A percentile compares a stretch with the other conserved stretches of the same genome.
Evolutionary conservation across 1,284 basidiomycete species (phyloP).

Genomic region (Melanopsichium pennsylvanicum): DNA sequence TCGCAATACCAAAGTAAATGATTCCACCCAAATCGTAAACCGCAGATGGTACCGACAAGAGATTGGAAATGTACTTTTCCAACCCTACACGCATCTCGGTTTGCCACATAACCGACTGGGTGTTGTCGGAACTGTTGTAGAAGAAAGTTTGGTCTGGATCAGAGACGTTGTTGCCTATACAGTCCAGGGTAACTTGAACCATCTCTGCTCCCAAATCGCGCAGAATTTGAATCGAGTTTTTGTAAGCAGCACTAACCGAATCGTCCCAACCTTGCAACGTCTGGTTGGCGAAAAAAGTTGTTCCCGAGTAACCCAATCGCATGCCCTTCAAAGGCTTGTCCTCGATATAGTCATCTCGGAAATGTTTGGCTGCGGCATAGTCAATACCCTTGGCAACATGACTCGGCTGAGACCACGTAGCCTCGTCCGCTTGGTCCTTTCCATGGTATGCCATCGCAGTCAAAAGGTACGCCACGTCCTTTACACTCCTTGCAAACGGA

Average conservation of each 20-base stretch:
- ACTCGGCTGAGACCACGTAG: constrained; percentile 25
- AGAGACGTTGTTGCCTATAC: constrained; percentile 17
- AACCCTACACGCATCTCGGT: constrained; percentile 34
- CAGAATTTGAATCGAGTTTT: constrained; percentile 10
- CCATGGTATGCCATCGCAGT: constrained; percentile 39
- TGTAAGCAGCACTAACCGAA: constrained; percentile 13
- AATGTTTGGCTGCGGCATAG: constrained; percentile 18
- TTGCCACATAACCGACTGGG: constrained; percentile 18
- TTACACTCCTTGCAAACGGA: constrained; percentile 32
- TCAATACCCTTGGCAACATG: constrained; percentile 18
- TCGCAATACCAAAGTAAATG: constrained; percentile 29
- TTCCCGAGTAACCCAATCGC: constrained; percentile 18
- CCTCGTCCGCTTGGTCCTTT: constrained; percentile 27
- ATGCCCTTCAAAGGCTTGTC: constrained; percentile 8
- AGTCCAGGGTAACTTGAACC: constrained; percentile 31
- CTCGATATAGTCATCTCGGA: not conserved
- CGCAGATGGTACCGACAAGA: constrained; percentile 19
- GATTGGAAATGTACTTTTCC: constrained; percentile 18
- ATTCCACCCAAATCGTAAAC: constrained; percentile 34
- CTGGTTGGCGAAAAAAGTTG: constrained; percentile 26
- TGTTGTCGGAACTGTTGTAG: constrained; percentile 24
- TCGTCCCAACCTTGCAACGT: constrained; percentile 21
- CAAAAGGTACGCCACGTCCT: constrained; percentile 39
- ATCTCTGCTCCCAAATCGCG: constrained; percentile 21
- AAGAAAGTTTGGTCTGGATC: constrained; percentile 12